Evolutionary conservation across 345 rosid genomes (phyloP).

Genomic region (Eutrema yunnanense): DNA sequence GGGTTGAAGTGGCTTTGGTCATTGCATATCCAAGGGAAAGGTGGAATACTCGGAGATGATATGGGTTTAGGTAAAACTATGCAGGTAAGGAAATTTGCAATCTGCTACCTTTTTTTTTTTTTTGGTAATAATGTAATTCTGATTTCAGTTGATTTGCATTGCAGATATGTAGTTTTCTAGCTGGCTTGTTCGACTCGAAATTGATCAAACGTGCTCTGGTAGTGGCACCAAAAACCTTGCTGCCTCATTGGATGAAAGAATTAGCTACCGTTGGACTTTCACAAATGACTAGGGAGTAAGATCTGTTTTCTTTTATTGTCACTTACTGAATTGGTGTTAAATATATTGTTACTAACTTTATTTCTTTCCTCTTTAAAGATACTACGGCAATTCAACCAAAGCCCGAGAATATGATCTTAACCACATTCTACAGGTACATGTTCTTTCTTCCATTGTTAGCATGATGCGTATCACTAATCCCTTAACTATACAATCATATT

Average conservation of each 20-base stretch:
- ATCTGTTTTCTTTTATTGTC: constrained; percentile 5
- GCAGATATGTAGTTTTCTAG: constrained; percentile 90
- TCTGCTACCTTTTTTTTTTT: not conserved
- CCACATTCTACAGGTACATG: constrained; percentile 71
- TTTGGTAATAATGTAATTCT: not conserved
- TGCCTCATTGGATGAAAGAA: constrained; percentile 97
- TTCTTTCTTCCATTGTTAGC: constrained; percentile 7
- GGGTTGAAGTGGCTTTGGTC: constrained; percentile 97
- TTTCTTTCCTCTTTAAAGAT: constrained; percentile 39
- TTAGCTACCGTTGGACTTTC: constrained; percentile 83
- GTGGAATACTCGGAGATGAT: constrained; percentile 97
- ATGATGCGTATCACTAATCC: not conserved
- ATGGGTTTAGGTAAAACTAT: constrained; percentile 99
- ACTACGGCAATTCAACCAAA: constrained; percentile 62
- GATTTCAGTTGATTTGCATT: constrained; percentile 12
- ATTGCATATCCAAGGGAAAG: constrained; percentile 79
- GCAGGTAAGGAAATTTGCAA: constrained; percentile 55
- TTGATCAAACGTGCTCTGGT: constrained; percentile 74
- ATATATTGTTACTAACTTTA: not conserved
- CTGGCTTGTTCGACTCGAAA: constrained; percentile 79
- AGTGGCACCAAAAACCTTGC: constrained; percentile 94
- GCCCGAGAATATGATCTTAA: constrained; percentile 88
- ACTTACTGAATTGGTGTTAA: not conserved
- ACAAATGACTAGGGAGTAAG: constrained; percentile 77
- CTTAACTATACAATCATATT: not conserved